phyloP scores from a whole-genome alignment of 108 stramenopile genomes.

The Mayamaea pseudoterrestris region DNA sequence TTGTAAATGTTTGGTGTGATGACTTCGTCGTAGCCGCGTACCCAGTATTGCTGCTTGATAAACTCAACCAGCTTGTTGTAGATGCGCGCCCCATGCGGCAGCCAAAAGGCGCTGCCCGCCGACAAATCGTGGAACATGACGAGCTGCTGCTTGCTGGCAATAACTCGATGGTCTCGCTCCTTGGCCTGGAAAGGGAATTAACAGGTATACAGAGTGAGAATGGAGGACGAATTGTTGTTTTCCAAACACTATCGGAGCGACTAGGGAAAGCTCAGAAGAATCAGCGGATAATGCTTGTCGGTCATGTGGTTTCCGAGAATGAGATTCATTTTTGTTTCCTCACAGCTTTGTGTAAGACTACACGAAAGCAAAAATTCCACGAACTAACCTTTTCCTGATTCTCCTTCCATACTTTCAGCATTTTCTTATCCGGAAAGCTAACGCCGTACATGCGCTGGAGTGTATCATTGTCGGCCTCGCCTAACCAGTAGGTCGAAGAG shows the following conservation, averaged over 20 bases:
- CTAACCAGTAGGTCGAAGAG: conserved; percentile 95
- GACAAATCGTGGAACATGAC: conserved; percentile 95
- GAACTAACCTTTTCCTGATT: conserved; percentile 80
- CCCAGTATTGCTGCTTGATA: conserved; percentile 91
- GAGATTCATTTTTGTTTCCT: conserved; percentile 59
- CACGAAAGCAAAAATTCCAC: not conserved
- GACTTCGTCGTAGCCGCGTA: conserved; percentile 94
- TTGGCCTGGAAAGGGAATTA: conserved; percentile 63
- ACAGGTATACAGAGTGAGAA: not conserved
- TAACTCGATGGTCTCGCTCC: conserved; percentile 91
- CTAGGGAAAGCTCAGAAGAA: conserved; percentile 36
- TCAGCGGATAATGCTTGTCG: conserved; percentile 33
- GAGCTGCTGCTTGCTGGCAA: conserved; percentile 91
- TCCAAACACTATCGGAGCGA: no score
- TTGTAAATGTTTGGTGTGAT: conserved; percentile 99
- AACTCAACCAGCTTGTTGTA: conserved; percentile 96
- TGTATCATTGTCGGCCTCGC: conserved; percentile 93
- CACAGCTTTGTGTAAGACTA: conserved; percentile 23
- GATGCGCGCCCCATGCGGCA: conserved; percentile 96
- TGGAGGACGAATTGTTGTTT: no score
- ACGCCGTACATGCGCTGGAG: conserved; percentile 97
- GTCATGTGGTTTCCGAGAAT: conserved; percentile 52
- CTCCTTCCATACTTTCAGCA: conserved; percentile 92
- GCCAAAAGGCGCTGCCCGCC: conserved; percentile 96
- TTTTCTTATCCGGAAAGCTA: conserved; percentile 96